Evolutionary conservation across 495 filamentous ascomycete genomes (phyloP), one percentile per base, ranked within the genome.

Genomic region (Neohortaea acidophila): DNA sequence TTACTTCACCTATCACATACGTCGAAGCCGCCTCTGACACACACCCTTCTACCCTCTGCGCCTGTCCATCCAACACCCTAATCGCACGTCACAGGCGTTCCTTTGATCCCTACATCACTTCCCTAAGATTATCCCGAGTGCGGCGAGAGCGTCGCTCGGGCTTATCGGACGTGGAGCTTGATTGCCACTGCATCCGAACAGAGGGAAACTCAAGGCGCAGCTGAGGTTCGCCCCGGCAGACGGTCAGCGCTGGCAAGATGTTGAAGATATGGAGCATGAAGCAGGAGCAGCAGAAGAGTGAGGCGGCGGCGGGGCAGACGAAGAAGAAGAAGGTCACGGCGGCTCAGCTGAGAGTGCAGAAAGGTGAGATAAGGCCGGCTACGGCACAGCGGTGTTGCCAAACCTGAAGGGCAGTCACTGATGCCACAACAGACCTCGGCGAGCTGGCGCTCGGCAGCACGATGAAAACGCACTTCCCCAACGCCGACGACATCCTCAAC

Each of bases 221-320:
- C 24, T 27, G n/a, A 7, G n/a, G 24, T n/a, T 27, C 8, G 8
- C 15, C 8, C 17, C 32, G 32, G 17, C 21, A 7, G 7, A 34
- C 15, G 32, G 17, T 15, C 32, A 21, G 8, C 19, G 32, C 51
- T 41, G 56, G 42, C 73, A 84, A 60, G 51, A 97, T 97, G 89
- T 68, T 94, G 66, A 97, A 97, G 61, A 93, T 97, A 68, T 97
- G 89, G 89, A 92, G 85, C 58, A 94, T 97, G 86, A 78, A 94
- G 71, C 82, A 93, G 67, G 77, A 93, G 61, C 77, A 83, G 64
- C 83, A 84, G 58, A 85, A 85, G 59, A 82, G 79, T 41, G 81
- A 82, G 15, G 71, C 70, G 13, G 68, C 61, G 39, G 51, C 51
- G 15, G 77, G 77, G 0, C 37, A 33, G 71, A 27, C 74, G 38